Evolutionary conservation across 2,329 filamentous ascomycete genomes (phyloP).

Genomic region (Sporothrix phasma): DNA sequence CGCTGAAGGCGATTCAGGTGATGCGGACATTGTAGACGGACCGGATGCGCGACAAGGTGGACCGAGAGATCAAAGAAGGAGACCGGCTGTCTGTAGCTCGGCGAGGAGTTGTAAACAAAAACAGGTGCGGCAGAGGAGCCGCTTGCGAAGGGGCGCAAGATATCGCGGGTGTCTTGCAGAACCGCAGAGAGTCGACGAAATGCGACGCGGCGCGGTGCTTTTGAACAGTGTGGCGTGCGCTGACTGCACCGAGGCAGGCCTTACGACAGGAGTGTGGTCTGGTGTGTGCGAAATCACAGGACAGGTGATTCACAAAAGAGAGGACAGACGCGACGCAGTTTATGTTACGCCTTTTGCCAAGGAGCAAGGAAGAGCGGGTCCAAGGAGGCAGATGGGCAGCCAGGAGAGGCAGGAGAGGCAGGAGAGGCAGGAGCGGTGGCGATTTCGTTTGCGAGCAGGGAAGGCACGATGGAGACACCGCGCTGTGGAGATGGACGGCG

Average conservation of each 20-base stretch:
- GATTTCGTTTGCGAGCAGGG: neutral
- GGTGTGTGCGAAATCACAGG: neutral
- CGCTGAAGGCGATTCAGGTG: neutral
- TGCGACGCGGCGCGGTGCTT: neutral
- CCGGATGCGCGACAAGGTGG: neutral
- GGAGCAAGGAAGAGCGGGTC: neutral
- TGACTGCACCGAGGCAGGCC: neutral
- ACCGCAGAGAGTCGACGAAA: neutral
- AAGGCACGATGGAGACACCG: neutral
- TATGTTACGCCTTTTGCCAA: neutral
- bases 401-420: neutral
- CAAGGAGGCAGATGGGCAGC: neutral
- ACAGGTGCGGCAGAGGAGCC: neutral
- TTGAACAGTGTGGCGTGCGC: neutral
- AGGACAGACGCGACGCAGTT: neutral
- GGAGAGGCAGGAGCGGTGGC: neutral
- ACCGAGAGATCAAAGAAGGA: neutral
- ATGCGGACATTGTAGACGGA: conserved; percentile 2
- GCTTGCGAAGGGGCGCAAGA: neutral
- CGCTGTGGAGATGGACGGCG: neutral
- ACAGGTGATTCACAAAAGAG: neutral
- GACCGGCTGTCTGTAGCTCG: neutral
- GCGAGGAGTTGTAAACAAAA: neutral
- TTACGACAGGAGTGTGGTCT: neutral
- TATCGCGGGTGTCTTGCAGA: neutral